phyloP scores from a whole-genome alignment of 164 flowering plant species.

The Hamamelis virginiana region DNA sequence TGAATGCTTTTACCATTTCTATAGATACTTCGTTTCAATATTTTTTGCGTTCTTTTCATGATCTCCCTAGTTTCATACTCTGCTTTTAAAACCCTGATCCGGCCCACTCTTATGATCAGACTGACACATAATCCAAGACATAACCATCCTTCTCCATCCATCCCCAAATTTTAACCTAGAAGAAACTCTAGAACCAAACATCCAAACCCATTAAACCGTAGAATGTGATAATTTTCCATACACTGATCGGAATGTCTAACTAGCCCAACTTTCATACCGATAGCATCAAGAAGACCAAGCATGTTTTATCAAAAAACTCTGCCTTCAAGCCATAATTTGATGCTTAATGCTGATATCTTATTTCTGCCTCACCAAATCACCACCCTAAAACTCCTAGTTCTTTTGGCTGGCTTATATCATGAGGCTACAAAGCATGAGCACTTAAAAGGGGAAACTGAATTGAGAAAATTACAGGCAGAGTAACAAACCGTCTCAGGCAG shows the following conservation, averaged over 20 bases:
- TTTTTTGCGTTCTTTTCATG: not conserved
- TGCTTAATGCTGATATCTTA: not conserved
- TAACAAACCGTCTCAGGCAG: constrained; percentile 93
- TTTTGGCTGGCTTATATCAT: not conserved
- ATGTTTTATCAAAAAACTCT: not conserved
- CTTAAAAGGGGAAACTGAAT: not conserved
- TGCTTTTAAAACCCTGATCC: not conserved
- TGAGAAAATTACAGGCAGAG: not conserved
- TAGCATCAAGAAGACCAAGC: not conserved
- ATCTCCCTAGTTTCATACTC: not conserved
- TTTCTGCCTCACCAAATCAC: not conserved
- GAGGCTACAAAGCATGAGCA: not conserved
- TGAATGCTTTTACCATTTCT: too few species aligned
- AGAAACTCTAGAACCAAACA: too few species aligned
- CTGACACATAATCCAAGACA: not conserved
- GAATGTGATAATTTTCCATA: too few species aligned
- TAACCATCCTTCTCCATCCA: too few species aligned
- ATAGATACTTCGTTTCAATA: too few species aligned
- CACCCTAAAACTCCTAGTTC: not conserved
- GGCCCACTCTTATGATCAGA: not conserved
- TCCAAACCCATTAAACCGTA: too few species aligned
- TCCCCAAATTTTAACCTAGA: too few species aligned
- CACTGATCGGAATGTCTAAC: not conserved
- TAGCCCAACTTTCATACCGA: not conserved
- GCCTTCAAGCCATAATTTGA: not conserved